A percentile compares a stretch with the other conserved stretches of the same genome.
Conservation (phyloP, 768 basidiomycete genomes). For the Crepidotus variabilis region DNA sequence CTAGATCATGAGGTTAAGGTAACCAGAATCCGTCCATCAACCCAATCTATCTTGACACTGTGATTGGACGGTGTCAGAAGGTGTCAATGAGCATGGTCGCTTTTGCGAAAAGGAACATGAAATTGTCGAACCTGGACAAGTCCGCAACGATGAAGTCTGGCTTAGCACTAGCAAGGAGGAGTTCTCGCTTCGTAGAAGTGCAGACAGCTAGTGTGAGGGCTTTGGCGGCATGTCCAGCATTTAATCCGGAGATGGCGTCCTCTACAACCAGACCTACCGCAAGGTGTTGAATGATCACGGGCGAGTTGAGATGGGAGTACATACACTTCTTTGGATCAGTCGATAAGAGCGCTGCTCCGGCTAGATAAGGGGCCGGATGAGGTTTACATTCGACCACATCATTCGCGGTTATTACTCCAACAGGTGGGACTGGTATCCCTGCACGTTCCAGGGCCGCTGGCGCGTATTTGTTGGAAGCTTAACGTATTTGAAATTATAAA, state of each 20-base stretch:
- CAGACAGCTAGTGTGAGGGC: constrained; percentile 77
- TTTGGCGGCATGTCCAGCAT: constrained; percentile 72
- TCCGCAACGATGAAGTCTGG: constrained; percentile 70
- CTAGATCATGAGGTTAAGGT: constrained; percentile 28
- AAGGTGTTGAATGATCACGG: not conserved
- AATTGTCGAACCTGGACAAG: constrained; percentile 51
- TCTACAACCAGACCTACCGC: constrained; percentile 77
- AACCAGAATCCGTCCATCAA: constrained; percentile 44
- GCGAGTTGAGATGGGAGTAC: constrained; percentile 11
- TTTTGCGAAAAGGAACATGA: not conserved
- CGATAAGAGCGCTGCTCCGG: constrained; percentile 62
- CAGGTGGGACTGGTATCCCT: constrained; percentile 52
- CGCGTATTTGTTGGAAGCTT: constrained; percentile 75
- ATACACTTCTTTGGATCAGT: constrained; percentile 55
- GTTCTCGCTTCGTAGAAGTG: constrained; percentile 66
- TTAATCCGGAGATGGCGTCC: constrained; percentile 83
- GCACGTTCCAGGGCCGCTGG: constrained; percentile 62
- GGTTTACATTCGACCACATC: constrained; percentile 77
- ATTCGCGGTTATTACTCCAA: constrained; percentile 70
- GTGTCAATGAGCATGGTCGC: not conserved
- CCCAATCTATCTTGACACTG: constrained; percentile 43
- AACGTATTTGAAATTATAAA: not conserved
- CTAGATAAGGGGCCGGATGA: constrained; percentile 83
- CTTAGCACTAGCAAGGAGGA: constrained; percentile 47
- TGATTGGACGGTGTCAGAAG: not conserved